Conservation (phyloP, 805 yeast genomes). For the Huiozyma naganishii region DNA sequence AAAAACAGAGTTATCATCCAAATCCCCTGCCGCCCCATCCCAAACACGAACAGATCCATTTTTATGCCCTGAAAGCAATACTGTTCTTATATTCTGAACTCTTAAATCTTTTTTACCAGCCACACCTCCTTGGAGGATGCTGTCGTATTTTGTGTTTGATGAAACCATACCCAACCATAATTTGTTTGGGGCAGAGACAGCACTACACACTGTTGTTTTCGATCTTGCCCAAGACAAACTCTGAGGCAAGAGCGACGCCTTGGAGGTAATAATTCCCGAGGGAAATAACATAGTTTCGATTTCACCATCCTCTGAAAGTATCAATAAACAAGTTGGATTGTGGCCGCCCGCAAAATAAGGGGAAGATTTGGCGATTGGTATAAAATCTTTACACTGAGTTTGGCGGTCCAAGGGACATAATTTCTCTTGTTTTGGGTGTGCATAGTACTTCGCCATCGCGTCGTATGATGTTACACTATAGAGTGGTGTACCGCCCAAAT, state of each 20-base stretch:
- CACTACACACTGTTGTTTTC: slow-evolving; percentile 43
- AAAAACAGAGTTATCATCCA: slow-evolving; percentile 46
- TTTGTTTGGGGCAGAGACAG: slow-evolving; percentile 47
- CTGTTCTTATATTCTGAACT: slow-evolving; percentile 41
- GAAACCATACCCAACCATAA: slow-evolving; percentile 75
- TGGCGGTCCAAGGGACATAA: slow-evolving; percentile 43
- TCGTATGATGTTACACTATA: slow-evolving; percentile 76
- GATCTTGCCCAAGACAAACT: slow-evolving; percentile 73
- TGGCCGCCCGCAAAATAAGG: slow-evolving; percentile 78
- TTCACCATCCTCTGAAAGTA: slow-evolving; percentile 53
- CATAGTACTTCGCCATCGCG: slow-evolving; percentile 69
- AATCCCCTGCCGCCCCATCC: slow-evolving; percentile 73
- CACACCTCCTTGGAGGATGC: slow-evolving; percentile 70
- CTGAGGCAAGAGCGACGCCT: slow-evolving; percentile 64
- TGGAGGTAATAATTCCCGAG: slow-evolving; percentile 39
- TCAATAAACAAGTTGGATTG: slow-evolving; percentile 56
- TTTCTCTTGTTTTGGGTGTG: slow-evolving; percentile 44
- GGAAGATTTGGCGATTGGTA: slow-evolving; percentile 47
- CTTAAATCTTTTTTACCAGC: slow-evolving; percentile 44
- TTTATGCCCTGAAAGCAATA: slow-evolving; percentile 74
- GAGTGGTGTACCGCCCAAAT: slow-evolving; percentile 71
- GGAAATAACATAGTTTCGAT: slow-evolving; percentile 52
- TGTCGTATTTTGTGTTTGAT: slow-evolving; percentile 20
- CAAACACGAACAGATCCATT: slow-evolving; percentile 75
- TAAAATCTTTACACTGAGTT: slow-evolving; percentile 35